Evolutionary conservation across 192 early-diverging fungal genomes (phyloP).

Genomic region (Haplosporangium gracile): DNA sequence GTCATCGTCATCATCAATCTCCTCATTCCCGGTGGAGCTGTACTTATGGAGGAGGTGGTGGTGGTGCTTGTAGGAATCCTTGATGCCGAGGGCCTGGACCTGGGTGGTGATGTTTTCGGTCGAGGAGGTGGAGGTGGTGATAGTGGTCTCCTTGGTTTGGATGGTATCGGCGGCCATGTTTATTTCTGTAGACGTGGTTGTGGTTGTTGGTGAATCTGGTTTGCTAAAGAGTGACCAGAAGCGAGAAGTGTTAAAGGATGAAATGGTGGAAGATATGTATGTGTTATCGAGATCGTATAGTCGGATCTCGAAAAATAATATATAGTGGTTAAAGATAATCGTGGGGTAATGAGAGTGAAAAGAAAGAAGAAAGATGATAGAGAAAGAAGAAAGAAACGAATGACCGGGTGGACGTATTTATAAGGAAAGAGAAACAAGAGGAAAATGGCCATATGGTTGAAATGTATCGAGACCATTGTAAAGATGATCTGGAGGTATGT

Average conservation of each 20-base stretch:
- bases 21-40: neutral
- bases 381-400: conserved; percentile 1
- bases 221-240: conserved; percentile 11
- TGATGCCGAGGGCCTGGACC: conserved; percentile 26
- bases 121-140: neutral
- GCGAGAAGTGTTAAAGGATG: conserved; percentile 7
- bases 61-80: neutral
- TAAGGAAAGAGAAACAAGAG: neutral
- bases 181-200: neutral
- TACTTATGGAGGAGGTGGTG: conserved; percentile 50
- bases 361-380: neutral
- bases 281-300: neutral
- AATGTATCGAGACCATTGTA: neutral
- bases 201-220: conserved; percentile 1
- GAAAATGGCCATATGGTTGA: too few species aligned
- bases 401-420: neutral
- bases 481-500: neutral
- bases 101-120: conserved; percentile 7
- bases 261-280: neutral
- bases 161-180: conserved; percentile 11
- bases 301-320: neutral
- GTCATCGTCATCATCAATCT: conserved; percentile 17
- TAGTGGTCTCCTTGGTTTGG: neutral
- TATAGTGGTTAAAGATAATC: neutral
- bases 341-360: neutral